Base-by-base conservation (phyloP, 495 filamentous ascomycete species). In the Penicillium ucsense region DNA sequence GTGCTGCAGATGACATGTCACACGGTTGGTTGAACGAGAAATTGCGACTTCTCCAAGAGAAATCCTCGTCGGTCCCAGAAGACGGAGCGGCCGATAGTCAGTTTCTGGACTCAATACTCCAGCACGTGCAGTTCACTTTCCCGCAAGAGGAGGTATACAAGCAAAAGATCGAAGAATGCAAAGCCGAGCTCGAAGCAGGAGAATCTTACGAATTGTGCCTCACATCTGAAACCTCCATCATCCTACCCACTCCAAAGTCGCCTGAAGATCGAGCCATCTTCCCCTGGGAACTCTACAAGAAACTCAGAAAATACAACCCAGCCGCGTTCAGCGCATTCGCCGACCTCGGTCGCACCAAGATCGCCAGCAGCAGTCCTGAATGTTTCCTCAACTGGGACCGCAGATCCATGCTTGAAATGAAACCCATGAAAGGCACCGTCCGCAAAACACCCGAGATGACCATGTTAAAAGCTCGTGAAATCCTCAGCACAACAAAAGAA, bases 351-450 rank as follows among this genome's bases (percentile, higher is more conserved):
- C 57, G 59, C 11, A 70, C 82, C 2, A 89, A 86, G 7, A 74
- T 95, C 9, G 75, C 94, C 43, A 83, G 81, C 67, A 85, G 82
- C 62, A 92, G 86, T n/a, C 92, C 92, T 0, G 92, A 98, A 62
- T 85, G 89, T 20, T 98, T 95, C 65, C 77, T 96, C 6, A 76
- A 75, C 47, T 92, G 84, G 81, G 65, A 75, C 45, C 70, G 81
- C 31, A 45, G 60, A 1, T 67, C 61, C 3, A 68, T 60, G 4
- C 48, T 75, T 3, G 70, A 75, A 47, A 75, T 75, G 71, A 73
- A 73, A 20, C 92, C 92, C 1, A 98, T 98, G 76, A 98, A 98
- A 70, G 92, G 92, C 29, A 98, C 92, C 0, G 87, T 96, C 34
- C 78, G 78, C 43, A 94, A 92, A 59, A 75, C 77, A 0, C 61